Percentiles rank a stretch among this genome's conserved stretches.
Conservation (phyloP, 805 yeast genomes). For the Candida coquimbonensis region DNA sequence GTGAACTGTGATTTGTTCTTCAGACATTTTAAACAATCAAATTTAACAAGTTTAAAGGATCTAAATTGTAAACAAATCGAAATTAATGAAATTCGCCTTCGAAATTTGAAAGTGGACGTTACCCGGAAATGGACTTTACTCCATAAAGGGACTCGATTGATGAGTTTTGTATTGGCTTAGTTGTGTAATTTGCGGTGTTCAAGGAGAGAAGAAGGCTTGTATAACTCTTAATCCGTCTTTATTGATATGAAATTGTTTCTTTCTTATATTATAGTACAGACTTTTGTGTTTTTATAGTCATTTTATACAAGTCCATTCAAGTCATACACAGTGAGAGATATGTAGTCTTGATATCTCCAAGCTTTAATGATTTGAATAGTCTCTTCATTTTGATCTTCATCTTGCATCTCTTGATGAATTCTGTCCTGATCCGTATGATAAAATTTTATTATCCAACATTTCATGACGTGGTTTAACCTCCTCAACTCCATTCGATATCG, state of each 20-base stretch:
- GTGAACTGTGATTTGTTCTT: constrained; percentile 15
- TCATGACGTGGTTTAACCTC: background rate
- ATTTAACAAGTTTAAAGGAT: too few relatives aligned
- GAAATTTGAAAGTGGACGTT: background rate
- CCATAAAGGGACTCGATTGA: too few relatives aligned
- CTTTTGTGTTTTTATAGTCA: too few relatives aligned
- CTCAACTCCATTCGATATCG: background rate
- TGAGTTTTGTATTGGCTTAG: too few relatives aligned
- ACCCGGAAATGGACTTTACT: background rate
- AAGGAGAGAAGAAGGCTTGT: too few relatives aligned
- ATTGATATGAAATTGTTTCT: too few relatives aligned
- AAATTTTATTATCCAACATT: background rate
- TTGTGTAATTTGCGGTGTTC: too few relatives aligned
- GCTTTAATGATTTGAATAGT: background rate
- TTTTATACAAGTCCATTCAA: too few relatives aligned
- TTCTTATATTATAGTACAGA: background rate
- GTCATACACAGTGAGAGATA: too few relatives aligned
- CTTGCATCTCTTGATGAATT: background rate
- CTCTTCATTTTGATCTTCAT: background rate
- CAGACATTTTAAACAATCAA: background rate
- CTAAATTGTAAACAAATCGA: too few relatives aligned
- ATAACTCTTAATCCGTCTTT: too few relatives aligned
- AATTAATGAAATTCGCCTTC: background rate
- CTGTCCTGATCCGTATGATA: background rate
- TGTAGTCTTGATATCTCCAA: too few relatives aligned